phyloP scores from a whole-genome alignment of 148 eudicot species.

The Chenopodium suecicum region DNA sequence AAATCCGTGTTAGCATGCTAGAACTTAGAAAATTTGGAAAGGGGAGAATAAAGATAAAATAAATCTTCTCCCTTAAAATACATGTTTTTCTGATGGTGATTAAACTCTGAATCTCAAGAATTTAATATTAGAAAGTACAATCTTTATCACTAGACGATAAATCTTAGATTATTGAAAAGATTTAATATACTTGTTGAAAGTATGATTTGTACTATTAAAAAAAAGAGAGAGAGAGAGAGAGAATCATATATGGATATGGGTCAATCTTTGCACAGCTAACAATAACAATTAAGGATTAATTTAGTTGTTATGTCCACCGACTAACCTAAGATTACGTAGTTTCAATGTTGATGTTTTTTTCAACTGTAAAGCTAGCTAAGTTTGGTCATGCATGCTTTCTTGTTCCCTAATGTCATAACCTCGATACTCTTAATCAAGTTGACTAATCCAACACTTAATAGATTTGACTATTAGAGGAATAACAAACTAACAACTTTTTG shows the following conservation, averaged over 20 bases:
- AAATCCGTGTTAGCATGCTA: too few relatives aligned
- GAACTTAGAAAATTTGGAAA: too few relatives aligned
- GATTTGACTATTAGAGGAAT: not conserved
- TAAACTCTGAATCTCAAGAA: too few relatives aligned
- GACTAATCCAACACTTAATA: not conserved
- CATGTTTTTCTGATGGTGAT: too few relatives aligned
- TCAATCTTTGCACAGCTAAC: not conserved
- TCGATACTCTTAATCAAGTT: not conserved
- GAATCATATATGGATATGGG: not conserved
- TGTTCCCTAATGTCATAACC: not conserved
- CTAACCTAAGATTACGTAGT: not conserved
- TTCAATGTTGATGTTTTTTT: not conserved
- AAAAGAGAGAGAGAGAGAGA: too few relatives aligned
- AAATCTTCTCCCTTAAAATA: too few relatives aligned
- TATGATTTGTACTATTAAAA: too few relatives aligned
- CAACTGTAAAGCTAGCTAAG: not conserved
- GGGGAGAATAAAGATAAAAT: too few relatives aligned
- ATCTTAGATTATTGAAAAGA: too few relatives aligned
- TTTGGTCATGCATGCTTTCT: constrained; percentile 1
- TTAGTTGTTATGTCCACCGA: constrained; percentile 6
- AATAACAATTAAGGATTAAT: not conserved
- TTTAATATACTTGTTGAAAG: too few relatives aligned
- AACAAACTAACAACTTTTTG: not conserved
- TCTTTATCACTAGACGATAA: too few relatives aligned
- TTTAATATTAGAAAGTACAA: too few relatives aligned